Evolutionary conservation across 352 stramenopile species (phyloP).

Genomic region (Phytophthora meadii): DNA sequence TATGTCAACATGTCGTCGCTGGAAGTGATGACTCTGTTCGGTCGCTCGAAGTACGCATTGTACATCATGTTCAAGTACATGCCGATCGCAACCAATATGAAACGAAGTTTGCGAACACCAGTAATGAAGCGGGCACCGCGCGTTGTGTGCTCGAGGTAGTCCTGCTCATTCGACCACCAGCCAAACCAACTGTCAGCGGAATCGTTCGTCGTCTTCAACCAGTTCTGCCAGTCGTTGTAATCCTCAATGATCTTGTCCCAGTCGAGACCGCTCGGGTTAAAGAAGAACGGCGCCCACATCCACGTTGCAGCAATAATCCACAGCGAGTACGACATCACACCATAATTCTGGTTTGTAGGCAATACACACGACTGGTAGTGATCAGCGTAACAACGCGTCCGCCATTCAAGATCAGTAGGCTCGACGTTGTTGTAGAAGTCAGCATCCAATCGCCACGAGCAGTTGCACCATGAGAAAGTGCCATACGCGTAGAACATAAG

Average conservation of each 20-base stretch:
- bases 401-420: slow-evolving; percentile 80
- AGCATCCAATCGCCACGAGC: slow-evolving; percentile 75
- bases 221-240: slow-evolving; percentile 95
- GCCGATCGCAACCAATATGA: slow-evolving; percentile 71
- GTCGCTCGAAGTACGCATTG: slow-evolving; percentile 77
- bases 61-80: slow-evolving; percentile 88
- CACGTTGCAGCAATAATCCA: slow-evolving; percentile 93
- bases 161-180: slow-evolving; percentile 86
- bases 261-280: slow-evolving; percentile 98
- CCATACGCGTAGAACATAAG: slow-evolving; percentile 90
- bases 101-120: slow-evolving; percentile 83
- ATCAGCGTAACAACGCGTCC: slow-evolving; percentile 78
- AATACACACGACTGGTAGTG: slow-evolving; percentile 92
- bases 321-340: slow-evolving; percentile 97
- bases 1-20: slow-evolving; percentile 67
- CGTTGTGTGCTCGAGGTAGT: slow-evolving; percentile 86
- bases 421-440: slow-evolving; percentile 81
- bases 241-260: slow-evolving; percentile 97
- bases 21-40: slow-evolving; percentile 63
- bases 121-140: slow-evolving; percentile 64
- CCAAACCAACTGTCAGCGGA: slow-evolving; percentile 89
- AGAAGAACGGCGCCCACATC: slow-evolving; percentile 90
- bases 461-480: slow-evolving; percentile 94
- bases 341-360: slow-evolving; percentile 97
- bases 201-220: slow-evolving; percentile 91